Base-by-base conservation (phyloP, 345 rosid genomes). In the Conringia planisiliqua region DNA sequence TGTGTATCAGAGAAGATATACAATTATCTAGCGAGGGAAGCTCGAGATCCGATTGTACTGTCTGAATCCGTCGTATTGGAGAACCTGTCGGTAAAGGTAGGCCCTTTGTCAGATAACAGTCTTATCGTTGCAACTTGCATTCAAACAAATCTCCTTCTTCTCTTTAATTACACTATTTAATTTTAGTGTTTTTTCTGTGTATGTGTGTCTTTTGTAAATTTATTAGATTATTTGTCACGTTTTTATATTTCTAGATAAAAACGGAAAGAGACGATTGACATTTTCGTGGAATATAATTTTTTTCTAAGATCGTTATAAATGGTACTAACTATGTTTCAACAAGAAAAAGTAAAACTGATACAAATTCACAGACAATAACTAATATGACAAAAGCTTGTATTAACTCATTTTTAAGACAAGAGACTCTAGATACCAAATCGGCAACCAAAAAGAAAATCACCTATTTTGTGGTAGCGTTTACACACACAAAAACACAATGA, bases 91-190 rank as follows among this genome's bases (percentile, higher is more conserved):
- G 79, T 76, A 55, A 62, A 26, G 68, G 79, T 69, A 61, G 71
- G 75, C 5, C 38, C 79, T 62, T 58, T 58, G 75, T 22, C 59
- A 62, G 57, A 76, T 62, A 68, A 7, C 48, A 62, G 79, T 76
- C 75, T 69, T 24, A 76, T 76, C 70, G 62, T 68, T 75, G 79
- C 74, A 75, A 75, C 79, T 75, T 68, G 69, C 68, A 48, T 58
- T 10, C 61, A 66, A 47, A 67, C 73, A 67, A 36, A 18, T 58
- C 66, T 35, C 39, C 16, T 43, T 64, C 47, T 55, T 22, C 43
- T 35, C 56, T 64, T 44, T 57, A 7, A 46, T 58, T 74, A 46
- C 20, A 26, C 64, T 54, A 51, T 39, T 73, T 55, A 55, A 3
- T 57, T 48, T 66, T 42, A 7, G 0, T 4, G 8, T 52, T 73